Percentiles rank a stretch among this genome's conserved stretches.
These are phyloP conservation scores for Penicillium ucsense DNA, from an alignment of 495 filamentous ascomycete species.

Conservation along the genomic window DNA sequence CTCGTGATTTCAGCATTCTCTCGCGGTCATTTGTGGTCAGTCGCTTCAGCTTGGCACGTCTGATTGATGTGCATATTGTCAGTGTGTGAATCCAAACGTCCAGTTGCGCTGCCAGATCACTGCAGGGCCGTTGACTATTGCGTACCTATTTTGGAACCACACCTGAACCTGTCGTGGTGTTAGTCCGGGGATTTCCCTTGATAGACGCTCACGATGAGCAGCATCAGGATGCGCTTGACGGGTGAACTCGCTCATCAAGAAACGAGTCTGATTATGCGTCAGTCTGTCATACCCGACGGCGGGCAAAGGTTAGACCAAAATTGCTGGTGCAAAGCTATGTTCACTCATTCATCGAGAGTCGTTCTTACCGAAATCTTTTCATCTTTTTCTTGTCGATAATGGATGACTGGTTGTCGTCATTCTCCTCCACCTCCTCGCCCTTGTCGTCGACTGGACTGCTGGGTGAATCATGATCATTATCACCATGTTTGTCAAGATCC, in stretches of 20 bases:
- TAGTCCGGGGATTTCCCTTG: constrained; percentile 84
- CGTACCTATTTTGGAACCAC: constrained; percentile 96
- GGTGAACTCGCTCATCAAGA: constrained; percentile 94
- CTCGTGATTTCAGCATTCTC: constrained; percentile 86
- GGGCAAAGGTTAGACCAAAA: no score
- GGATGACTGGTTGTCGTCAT: constrained; percentile 16
- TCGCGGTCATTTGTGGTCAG: constrained; percentile 88
- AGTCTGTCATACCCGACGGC: constrained; percentile 44
- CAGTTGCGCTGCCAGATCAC: no score
- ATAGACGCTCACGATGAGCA: constrained; percentile 80
- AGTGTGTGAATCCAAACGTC: constrained; percentile 5
- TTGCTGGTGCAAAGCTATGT: no score
- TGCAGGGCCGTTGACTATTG: no score
- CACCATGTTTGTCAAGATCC: constrained; percentile 10
- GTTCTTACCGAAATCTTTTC: constrained; percentile 84
- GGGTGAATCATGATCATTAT: constrained; percentile 17
- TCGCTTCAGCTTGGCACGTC: constrained; percentile 91
- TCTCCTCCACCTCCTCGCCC: constrained; percentile 16
- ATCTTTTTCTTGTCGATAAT: constrained; percentile 77
- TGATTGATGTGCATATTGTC: constrained; percentile 25
- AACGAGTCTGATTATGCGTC: constrained; percentile 93
- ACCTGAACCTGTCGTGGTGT: constrained; percentile 94
- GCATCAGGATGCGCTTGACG: constrained; percentile 94
- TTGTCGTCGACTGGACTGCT: constrained; percentile 28
- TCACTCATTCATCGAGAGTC: neutral